A percentile compares a stretch with the other conserved stretches of the same genome.
phyloP scores from a whole-genome alignment of 2,329 filamentous ascomycete genomes.

The Cladophialophora carrionii region DNA sequence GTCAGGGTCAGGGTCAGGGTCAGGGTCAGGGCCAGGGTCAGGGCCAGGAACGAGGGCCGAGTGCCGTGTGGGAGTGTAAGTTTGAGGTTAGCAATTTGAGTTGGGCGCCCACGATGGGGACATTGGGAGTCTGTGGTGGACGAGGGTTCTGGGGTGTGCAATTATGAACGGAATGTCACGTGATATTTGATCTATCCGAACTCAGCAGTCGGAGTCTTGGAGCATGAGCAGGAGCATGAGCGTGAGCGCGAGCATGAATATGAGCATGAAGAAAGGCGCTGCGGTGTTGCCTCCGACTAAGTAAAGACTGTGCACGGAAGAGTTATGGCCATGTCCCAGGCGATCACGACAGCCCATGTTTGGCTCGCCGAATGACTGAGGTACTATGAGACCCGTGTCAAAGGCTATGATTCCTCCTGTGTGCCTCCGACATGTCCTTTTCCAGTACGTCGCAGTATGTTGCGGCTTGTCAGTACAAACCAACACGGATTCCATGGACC shows the following conservation, averaged over 20 bases:
- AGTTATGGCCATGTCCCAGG: background rate
- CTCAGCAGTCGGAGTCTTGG: background rate
- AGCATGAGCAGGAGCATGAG: too few relatives aligned
- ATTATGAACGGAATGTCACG: conserved; percentile 27
- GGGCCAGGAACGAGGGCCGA: conserved; percentile 48
- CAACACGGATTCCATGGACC: background rate
- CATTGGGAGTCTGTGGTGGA: conserved; percentile 51
- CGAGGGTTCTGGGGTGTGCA: conserved; percentile 51
- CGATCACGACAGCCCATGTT: background rate
- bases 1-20: conserved; percentile 40
- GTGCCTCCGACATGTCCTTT: background rate
- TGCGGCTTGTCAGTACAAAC: background rate
- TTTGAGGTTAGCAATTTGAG: conserved; percentile 54
- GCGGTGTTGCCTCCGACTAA: background rate
- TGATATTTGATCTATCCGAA: background rate
- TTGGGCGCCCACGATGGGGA: conserved; percentile 51
- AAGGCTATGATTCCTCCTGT: background rate
- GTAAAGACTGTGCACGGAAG: background rate
- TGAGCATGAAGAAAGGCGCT: background rate
- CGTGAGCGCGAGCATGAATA: background rate
- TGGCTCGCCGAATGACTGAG: background rate
- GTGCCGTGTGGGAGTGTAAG: conserved; percentile 52
- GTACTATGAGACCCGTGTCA: background rate
- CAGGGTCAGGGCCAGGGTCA: conserved; percentile 38
- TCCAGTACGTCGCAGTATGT: background rate